Percentiles rank a stretch among this genome's conserved stretches.
Evolutionary conservation across 352 stramenopile species (phyloP).

Genomic region (Pythium pectinolyticum): DNA sequence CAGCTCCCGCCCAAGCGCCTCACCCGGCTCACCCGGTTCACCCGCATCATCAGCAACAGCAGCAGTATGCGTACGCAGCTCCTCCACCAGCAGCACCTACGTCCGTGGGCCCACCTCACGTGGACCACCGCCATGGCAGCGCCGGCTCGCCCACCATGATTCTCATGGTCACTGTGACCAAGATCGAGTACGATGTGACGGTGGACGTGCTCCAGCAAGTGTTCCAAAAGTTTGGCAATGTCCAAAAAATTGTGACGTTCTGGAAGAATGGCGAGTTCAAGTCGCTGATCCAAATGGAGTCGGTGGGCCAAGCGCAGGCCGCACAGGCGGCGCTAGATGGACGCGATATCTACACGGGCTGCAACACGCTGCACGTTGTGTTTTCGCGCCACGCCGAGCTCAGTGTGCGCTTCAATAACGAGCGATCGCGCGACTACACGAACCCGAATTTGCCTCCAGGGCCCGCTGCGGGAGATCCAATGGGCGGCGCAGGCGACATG

Average conservation of each 20-base stretch:
- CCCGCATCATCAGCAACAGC: slow-evolving; percentile 1
- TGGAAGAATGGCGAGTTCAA: slow-evolving; percentile 85
- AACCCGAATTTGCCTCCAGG: slow-evolving; percentile 69
- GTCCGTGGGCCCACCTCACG: no score
- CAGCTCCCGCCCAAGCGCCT: not conserved
- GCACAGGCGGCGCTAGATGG: slow-evolving; percentile 71
- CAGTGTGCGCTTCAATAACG: slow-evolving; percentile 75
- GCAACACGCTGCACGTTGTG: slow-evolving; percentile 78
- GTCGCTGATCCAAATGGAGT: slow-evolving; percentile 77
- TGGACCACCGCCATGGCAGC: slow-evolving; percentile 30
- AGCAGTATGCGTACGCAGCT: slow-evolving; percentile 9
- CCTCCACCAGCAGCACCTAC: not conserved
- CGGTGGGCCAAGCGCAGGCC: slow-evolving; percentile 65
- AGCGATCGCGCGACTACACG: slow-evolving; percentile 69
- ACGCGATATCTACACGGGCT: slow-evolving; percentile 85
- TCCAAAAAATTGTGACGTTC: slow-evolving; percentile 82
- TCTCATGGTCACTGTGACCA: slow-evolving; percentile 76
- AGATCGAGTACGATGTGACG: slow-evolving; percentile 84
- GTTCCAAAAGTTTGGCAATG: slow-evolving; percentile 84
- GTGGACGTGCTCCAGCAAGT: slow-evolving; percentile 79
- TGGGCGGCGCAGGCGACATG: not conserved
- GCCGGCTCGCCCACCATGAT: slow-evolving; percentile 59
- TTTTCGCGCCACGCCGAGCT: slow-evolving; percentile 75
- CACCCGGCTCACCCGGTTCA: slow-evolving; percentile 5
- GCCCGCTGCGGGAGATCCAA: slow-evolving; percentile 14